Evolutionary conservation across 306 rosid species (phyloP), one percentile per base, ranked within the genome.

Genomic region (Leucaena leucocephala): DNA sequence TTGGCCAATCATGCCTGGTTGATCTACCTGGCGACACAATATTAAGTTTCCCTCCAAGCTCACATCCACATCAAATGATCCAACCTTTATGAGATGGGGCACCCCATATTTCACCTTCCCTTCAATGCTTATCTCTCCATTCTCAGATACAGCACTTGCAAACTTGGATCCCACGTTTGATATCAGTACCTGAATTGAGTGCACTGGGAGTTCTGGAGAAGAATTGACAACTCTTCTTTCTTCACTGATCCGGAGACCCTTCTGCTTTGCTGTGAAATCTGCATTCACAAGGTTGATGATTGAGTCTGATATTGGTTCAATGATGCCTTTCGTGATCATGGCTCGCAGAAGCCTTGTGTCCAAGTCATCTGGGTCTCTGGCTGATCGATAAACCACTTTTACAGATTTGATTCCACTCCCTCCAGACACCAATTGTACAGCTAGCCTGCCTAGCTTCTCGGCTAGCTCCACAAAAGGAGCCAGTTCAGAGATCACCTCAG

Each of bases 321-420:
- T 85, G 63, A 92, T 81, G 78, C 97, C 94, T 49, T 91, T 91
- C 4, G 82, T 89, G 84, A 91, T 88, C 94, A 86, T 91, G 43
- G 97, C 97, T 73, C 94, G 76, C 49, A 91, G 86, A 45, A 91
- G 91, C 42, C 97, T 89, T 0, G 94, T 91, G 88, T 91, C 97
- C 38, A 91, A 71, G 78, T 86, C 90, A 85, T 89, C 91, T 0
- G 89, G 87, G 38, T 67, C 86, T 9, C 97, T 49, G 2, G 89
- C 88, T 2, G 94, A 62, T 77, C 68, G 77, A 81, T 90, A 92
- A 11, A 85, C 58, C n/a, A 92, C 92, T 76, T 68, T 88, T 27
- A 90, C 89, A 2, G 82, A 72, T 70, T 73, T 84, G 15, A 90
- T 83, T 22, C 92, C 94, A 15, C 77, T 85, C 13, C 96, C 89